Base-by-base conservation (phyloP, 257 asterid genomes). In the Primulina eburnea region DNA sequence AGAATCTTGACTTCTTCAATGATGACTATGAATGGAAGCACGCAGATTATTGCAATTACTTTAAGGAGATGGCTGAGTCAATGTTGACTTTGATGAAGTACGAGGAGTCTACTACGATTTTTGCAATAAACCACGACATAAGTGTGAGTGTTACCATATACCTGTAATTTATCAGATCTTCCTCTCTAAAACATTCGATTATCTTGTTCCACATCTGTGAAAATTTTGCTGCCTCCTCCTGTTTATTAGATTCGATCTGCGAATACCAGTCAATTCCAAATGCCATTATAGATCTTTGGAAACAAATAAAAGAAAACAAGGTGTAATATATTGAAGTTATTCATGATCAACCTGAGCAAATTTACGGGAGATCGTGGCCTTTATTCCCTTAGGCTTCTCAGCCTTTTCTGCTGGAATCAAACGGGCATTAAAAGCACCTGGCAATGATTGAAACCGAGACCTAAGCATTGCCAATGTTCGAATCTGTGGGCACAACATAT, bases 191-290 rank as follows among this genome's bases (percentile, higher is more conserved):
- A 79, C 96, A 82, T 83, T 93, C 99, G 64, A 93, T 85, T 59
- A 93, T 93, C 82, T 90, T 89, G 84, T 93, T 93, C 99, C 99
- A 93, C 84, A 93, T 82, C 80, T 93, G 99, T 75, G 99, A 92
- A 81, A 93, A 93, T 65, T 83, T 81, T 65, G 97, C 97, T 57
- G 96, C 97, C 72, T 86, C 90, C 80, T 86, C 82, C 3, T 83
- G 96, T 73, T 84, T 85, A 72, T 82, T 89, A 73, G 96, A 87
- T 53, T 77, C 82, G 75, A 87, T 81, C 99, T 93, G 88, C 72
- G 82, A 73, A 74, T 33, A 58, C 53, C 74, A 77, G 73, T 71
- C 57, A 74, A 66, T 55, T 68, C 69, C 66, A 61, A n/a, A 60
- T 66, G 28, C 17, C 58, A 61, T 67, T 34, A 43, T 60, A 58